These are phyloP conservation scores for Rhodotorula taiwanensis DNA, from an alignment of 768 basidiomycete species.

Conservation along the genomic window DNA sequence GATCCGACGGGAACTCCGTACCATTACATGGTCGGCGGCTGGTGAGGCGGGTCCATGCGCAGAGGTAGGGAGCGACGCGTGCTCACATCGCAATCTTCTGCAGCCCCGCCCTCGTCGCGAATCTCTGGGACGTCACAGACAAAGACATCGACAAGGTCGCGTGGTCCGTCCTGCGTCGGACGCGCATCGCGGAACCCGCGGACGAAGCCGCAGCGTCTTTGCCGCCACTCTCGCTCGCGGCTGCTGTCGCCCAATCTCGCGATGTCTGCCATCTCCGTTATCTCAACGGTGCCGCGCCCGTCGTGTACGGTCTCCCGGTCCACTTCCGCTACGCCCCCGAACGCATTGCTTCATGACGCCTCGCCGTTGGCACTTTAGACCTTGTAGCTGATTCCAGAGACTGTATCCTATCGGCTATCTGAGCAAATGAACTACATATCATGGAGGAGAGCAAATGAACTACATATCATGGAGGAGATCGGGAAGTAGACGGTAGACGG, in stretches of 20 bases:
- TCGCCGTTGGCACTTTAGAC: no score
- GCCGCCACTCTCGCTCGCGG: constrained; percentile 50
- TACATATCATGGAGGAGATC: no score
- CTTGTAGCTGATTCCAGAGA: no score
- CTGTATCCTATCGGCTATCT: no score
- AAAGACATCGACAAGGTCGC: constrained; percentile 92
- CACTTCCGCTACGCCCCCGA: constrained; percentile 50
- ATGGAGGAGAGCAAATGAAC: no score
- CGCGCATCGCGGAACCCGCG: constrained; percentile 49
- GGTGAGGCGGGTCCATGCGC: constrained; percentile 55
- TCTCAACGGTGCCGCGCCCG: constrained; percentile 87
- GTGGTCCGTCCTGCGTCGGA: constrained; percentile 67
- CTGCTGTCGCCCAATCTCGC: constrained; percentile 72
- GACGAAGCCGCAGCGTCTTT: background rate
- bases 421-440: no score
- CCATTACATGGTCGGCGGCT: constrained; percentile 94
- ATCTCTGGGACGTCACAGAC: constrained; percentile 98
- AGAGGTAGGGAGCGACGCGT: background rate
- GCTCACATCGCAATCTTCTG: background rate
- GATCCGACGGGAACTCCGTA: constrained; percentile 86
- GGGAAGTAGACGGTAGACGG: no score
- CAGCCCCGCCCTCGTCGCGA: constrained; percentile 86
- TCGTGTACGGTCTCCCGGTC: constrained; percentile 93
- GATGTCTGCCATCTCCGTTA: constrained; percentile 81
- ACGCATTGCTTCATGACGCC: no score